A percentile compares a stretch with the other conserved stretches of the same genome.
Evolutionary conservation across 1,284 basidiomycete species (phyloP).

Genomic region (Earliella scabrosa): DNA sequence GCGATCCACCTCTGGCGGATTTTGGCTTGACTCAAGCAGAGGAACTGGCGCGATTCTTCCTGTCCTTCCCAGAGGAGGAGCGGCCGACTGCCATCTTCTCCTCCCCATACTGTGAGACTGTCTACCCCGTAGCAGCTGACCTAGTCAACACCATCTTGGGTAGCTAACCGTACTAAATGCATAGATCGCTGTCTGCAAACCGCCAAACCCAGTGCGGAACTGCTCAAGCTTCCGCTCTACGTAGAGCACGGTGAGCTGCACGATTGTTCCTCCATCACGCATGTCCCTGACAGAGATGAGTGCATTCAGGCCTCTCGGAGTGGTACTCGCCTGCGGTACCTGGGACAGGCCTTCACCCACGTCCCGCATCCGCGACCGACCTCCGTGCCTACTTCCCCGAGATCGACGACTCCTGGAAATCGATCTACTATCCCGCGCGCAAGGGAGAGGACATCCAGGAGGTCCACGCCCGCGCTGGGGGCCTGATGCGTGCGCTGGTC

Average conservation of each 20-base stretch:
- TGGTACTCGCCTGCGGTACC: constrained; percentile 82
- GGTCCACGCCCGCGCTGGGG: constrained; percentile 64
- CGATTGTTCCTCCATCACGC: background rate
- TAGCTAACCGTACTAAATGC: background rate
- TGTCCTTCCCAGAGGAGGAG: constrained; percentile 65
- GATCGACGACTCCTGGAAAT: constrained; percentile 65
- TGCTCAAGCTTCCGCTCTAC: constrained; percentile 69
- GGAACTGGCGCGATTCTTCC: constrained; percentile 70
- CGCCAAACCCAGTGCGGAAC: constrained; percentile 61
- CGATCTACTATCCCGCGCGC: constrained; percentile 72
- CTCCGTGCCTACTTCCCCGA: constrained; percentile 58
- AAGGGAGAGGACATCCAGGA: constrained; percentile 71
- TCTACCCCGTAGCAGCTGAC: no score
- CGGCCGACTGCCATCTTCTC: constrained; percentile 80
- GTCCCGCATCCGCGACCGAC: constrained; percentile 55
- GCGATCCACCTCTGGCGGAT: constrained; percentile 80
- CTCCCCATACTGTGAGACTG: constrained; percentile 79
- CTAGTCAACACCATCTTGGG: no score
- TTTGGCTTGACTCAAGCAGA: constrained; percentile 79
- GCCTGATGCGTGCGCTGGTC: constrained; percentile 57
- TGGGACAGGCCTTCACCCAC: constrained; percentile 75
- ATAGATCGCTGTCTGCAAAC: constrained; percentile 88
- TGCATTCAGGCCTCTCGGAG: constrained; percentile 69
- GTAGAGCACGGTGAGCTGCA: constrained; percentile 69
- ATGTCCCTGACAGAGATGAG: background rate